These are phyloP conservation scores for Brettanomyces naardenensis DNA, from an alignment of 805 yeast genomes.

Conservation along the genomic window DNA sequence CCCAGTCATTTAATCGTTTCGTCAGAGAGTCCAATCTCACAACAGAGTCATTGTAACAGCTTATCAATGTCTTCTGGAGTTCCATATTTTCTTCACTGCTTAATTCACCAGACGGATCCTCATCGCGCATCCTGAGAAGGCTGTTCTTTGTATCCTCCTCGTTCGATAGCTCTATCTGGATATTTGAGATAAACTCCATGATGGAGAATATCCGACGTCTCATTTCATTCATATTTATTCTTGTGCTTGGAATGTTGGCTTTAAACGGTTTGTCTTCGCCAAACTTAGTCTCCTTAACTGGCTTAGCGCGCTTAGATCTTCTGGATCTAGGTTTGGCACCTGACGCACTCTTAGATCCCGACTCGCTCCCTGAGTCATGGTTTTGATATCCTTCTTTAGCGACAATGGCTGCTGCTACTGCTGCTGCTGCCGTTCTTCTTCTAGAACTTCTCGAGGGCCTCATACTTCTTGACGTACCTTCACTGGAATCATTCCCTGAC, in stretches of 20 bases:
- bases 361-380: constrained; percentile 1
- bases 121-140: constrained; percentile 19
- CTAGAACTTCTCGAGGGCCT: not conserved
- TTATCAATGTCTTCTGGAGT: constrained; percentile 33
- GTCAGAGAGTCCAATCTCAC: constrained; percentile 67
- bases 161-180: constrained; percentile 72
- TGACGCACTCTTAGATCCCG: constrained; percentile 6
- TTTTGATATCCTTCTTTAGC: constrained; percentile 15
- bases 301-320: not conserved
- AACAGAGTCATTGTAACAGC: constrained; percentile 52
- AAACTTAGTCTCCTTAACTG: constrained; percentile 32
- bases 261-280: constrained; percentile 60
- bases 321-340: constrained; percentile 4
- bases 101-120: constrained; percentile 20
- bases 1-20: constrained; percentile 69
- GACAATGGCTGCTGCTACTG: not conserved
- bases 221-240: constrained; percentile 75
- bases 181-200: constrained; percentile 81
- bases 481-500: not conserved
- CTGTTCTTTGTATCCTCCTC: constrained; percentile 54
- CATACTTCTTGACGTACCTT: not conserved
- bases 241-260: constrained; percentile 76
- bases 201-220: constrained; percentile 83
- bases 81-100: constrained; percentile 18
- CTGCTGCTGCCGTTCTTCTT: not conserved